phyloP scores from a whole-genome alignment of 2,329 filamentous ascomycete species.

The Aspergillus chevalieri region DNA sequence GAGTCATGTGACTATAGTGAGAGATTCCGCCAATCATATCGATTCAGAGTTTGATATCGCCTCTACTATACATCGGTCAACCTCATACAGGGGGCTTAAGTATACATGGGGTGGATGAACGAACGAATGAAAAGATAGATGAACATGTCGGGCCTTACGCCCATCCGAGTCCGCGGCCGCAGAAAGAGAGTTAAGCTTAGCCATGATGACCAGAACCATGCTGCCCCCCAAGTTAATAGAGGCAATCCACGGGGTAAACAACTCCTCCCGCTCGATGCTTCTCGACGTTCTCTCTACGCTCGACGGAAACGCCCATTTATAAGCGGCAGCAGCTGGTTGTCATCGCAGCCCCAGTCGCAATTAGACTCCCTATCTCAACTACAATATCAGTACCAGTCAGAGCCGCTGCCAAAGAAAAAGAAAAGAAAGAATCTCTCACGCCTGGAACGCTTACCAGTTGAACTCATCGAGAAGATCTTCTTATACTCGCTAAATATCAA shows the following conservation, averaged over 20 bases:
- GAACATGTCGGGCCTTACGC: conserved; percentile 15
- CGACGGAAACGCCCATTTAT: too few relatives aligned
- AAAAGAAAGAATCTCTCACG: conserved; percentile 17
- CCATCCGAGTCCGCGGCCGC: conserved; percentile 26
- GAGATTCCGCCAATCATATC: too few relatives aligned
- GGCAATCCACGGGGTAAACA: conserved; percentile 11
- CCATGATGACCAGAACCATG: conserved; percentile 3
- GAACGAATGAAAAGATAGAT: not conserved
- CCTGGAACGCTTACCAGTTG: conserved; percentile 44
- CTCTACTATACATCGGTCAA: not conserved
- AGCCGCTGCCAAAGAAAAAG: not conserved
- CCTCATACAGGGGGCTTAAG: not conserved
- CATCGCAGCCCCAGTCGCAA: too few relatives aligned
- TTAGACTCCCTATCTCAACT: too few relatives aligned
- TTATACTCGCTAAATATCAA: conserved; percentile 43
- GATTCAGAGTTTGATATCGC: too few relatives aligned
- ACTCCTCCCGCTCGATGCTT: conserved; percentile 1
- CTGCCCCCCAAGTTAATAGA: too few relatives aligned
- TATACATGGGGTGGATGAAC: not conserved
- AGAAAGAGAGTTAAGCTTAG: conserved; percentile 11
- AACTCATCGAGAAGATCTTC: conserved; percentile 50
- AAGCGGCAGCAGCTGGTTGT: too few relatives aligned
- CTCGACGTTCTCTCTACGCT: not conserved
- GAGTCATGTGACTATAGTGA: not conserved
- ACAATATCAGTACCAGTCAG: not conserved